Evolutionary conservation across 2,329 filamentous ascomycete genomes (phyloP).

Genomic region (Tolypocladium inflatum): DNA sequence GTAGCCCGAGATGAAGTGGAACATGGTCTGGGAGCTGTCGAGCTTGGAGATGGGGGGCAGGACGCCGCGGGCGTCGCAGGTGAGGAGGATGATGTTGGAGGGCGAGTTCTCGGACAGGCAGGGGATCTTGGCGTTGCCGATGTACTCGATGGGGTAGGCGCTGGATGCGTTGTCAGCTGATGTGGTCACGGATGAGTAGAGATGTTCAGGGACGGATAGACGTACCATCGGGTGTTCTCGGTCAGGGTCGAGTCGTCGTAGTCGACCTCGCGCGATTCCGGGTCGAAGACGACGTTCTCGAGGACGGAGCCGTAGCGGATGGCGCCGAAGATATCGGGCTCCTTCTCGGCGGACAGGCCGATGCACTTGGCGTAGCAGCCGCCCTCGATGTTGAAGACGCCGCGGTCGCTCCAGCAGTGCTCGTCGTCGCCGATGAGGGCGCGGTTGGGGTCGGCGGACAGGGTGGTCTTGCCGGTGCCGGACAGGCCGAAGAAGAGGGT

Average conservation of each 20-base stretch:
- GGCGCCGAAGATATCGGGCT: constrained; percentile 93
- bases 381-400: constrained; percentile 99
- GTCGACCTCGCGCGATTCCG: constrained; percentile 78
- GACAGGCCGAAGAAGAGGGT: constrained; percentile 99
- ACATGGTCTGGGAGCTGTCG: constrained; percentile 92
- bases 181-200: not conserved
- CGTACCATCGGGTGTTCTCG: constrained; percentile 81
- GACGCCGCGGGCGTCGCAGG: constrained; percentile 94
- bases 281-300: constrained; percentile 98
- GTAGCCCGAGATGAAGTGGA: constrained; percentile 99
- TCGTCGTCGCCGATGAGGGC: constrained; percentile 96
- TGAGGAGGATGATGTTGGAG: constrained; percentile 95
- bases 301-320: constrained; percentile 96
- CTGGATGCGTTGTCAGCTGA: constrained; percentile 13
- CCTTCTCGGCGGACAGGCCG: constrained; percentile 94
- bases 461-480: constrained; percentile 95
- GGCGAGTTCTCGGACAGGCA: constrained; percentile 83
- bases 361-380: constrained; percentile 99
- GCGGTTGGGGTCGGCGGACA: constrained; percentile 95
- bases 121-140: constrained; percentile 96
- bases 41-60: constrained; percentile 97
- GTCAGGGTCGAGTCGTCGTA: constrained; percentile 93
- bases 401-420: constrained; percentile 97
- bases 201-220: constrained; percentile 14
- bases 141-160: constrained; percentile 99